A percentile compares a stretch with the other conserved stretches of the same genome.
These are phyloP conservation scores for Myxozyma neotropica DNA, from an alignment of 805 yeast genomes.

Conservation along the genomic window DNA sequence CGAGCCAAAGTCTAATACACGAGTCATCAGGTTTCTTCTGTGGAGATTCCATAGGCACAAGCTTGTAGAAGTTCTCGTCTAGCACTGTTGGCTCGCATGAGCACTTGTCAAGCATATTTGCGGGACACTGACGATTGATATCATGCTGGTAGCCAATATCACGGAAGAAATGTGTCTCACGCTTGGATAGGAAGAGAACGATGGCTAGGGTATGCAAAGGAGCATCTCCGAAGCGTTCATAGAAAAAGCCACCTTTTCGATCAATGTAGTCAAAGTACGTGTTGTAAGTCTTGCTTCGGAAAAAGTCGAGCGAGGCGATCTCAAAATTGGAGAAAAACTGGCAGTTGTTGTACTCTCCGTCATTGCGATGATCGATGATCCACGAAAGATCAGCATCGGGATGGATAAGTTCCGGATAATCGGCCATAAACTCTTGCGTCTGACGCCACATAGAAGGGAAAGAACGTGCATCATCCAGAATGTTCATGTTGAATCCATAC, in stretches of 20 bases:
- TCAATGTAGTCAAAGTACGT: slow-evolving; percentile 61
- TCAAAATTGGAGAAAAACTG: slow-evolving; percentile 84
- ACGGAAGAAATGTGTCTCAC: slow-evolving; percentile 59
- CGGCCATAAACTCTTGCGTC: slow-evolving; percentile 51
- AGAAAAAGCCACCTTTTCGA: slow-evolving; percentile 65
- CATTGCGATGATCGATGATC: slow-evolving; percentile 59
- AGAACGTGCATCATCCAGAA: slow-evolving; percentile 33
- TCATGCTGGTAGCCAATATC: slow-evolving; percentile 62
- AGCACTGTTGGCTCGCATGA: slow-evolving; percentile 33
- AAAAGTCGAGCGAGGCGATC: slow-evolving; percentile 60
- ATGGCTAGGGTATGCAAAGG: slow-evolving; percentile 71
- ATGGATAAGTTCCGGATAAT: slow-evolving; percentile 58
- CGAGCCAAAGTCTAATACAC: slow-evolving; percentile 36
- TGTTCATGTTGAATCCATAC: slow-evolving; percentile 49
- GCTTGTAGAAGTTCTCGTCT: slow-evolving; percentile 34
- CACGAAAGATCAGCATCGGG: slow-evolving; percentile 46
- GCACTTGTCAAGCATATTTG: slow-evolving; percentile 28
- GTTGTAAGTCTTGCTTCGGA: slow-evolving; percentile 57
- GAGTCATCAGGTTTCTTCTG: slow-evolving; percentile 34
- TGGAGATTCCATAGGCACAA: slow-evolving; percentile 35
- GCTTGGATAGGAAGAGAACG: slow-evolving; percentile 54
- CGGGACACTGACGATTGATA: slow-evolving; percentile 34
- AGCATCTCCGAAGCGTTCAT: slow-evolving; percentile 81
- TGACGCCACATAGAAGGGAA: slow-evolving; percentile 63
- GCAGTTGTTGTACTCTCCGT: slow-evolving; percentile 65